Evolutionary conservation across 2,329 filamentous ascomycete species (phyloP).

Genomic region (Neonectria neomacrospora): DNA sequence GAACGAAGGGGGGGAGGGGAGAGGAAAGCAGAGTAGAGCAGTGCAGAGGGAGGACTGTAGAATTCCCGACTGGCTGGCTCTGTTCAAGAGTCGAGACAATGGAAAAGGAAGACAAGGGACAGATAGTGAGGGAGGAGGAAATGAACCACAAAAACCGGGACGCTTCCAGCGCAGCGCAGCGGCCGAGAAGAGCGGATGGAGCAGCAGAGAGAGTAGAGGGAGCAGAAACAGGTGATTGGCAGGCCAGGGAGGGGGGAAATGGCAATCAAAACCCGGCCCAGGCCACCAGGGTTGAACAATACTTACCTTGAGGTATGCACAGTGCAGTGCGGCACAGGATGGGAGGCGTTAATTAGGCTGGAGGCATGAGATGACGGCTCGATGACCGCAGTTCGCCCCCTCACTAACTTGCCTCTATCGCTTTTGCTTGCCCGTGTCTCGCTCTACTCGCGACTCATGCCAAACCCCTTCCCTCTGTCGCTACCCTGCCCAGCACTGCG

Average conservation of each 20-base stretch:
- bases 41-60: background rate
- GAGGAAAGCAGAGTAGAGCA: background rate
- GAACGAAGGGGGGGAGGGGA: background rate
- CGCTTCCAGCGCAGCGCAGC: slow-evolving; percentile 9
- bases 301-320: background rate
- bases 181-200: slow-evolving; percentile 23
- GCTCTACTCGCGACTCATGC: background rate
- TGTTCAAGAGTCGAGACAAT: background rate
- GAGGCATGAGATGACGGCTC: background rate
- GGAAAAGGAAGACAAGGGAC: slow-evolving; percentile 2
- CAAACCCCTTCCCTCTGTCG: background rate
- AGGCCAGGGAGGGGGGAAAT: slow-evolving; percentile 42
- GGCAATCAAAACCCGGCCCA: slow-evolving; percentile 43
- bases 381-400: slow-evolving; percentile 20
- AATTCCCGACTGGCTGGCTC: no score
- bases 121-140: slow-evolving; percentile 10
- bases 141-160: slow-evolving; percentile 29
- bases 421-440: background rate
- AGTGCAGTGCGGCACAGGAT: slow-evolving; percentile 11
- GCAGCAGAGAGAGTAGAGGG: slow-evolving; percentile 32
- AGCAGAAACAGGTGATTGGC: slow-evolving; percentile 42
- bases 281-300: slow-evolving; percentile 35
- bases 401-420: slow-evolving; percentile 11
- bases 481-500: no score
- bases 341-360: slow-evolving; percentile 40